Evolutionary conservation across 352 stramenopile species (phyloP).

Genomic region (Phytophthora syringae): DNA sequence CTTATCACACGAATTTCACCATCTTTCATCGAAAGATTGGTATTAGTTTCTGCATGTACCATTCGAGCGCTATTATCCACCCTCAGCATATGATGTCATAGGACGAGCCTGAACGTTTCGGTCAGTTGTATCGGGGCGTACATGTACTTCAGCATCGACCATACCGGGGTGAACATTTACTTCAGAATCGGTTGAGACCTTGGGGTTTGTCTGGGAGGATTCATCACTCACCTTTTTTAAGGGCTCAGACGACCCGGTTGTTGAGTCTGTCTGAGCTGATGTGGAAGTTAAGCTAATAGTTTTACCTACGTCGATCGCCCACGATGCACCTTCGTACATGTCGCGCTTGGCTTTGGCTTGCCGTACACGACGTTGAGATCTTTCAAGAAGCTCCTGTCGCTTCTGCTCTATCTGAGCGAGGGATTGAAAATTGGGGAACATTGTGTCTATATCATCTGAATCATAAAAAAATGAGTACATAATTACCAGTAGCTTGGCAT

Average conservation of each 20-base stretch:
- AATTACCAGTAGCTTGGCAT: neutral
- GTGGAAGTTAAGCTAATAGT: neutral
- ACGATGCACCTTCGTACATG: neutral
- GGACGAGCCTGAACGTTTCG: slow-evolving; percentile 14
- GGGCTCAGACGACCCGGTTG: too few relatives aligned
- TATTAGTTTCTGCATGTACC: too few relatives aligned
- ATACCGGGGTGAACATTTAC: too few relatives aligned
- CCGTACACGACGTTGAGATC: neutral
- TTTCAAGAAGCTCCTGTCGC: too few relatives aligned
- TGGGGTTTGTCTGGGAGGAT: too few relatives aligned
- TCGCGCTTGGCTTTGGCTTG: neutral
- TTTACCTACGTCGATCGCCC: neutral
- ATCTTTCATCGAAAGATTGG: too few relatives aligned
- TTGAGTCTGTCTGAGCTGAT: neutral
- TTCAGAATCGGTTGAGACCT: too few relatives aligned
- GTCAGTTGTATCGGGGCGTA: slow-evolving; percentile 1
- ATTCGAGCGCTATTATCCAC: too few relatives aligned
- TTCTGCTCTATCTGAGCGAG: too few relatives aligned
- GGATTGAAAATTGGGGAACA: neutral
- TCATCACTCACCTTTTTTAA: too few relatives aligned
- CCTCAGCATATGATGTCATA: slow-evolving; percentile 12
- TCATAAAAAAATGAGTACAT: neutral
- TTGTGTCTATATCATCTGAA: neutral
- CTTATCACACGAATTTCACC: too few relatives aligned
- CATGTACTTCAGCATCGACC: slow-evolving; percentile 9